Percentiles rank a stretch among this genome's conserved stretches.
Conservation (phyloP, 2,329 filamentous ascomycete genomes). For the Scortechinia acanthostroma region DNA sequence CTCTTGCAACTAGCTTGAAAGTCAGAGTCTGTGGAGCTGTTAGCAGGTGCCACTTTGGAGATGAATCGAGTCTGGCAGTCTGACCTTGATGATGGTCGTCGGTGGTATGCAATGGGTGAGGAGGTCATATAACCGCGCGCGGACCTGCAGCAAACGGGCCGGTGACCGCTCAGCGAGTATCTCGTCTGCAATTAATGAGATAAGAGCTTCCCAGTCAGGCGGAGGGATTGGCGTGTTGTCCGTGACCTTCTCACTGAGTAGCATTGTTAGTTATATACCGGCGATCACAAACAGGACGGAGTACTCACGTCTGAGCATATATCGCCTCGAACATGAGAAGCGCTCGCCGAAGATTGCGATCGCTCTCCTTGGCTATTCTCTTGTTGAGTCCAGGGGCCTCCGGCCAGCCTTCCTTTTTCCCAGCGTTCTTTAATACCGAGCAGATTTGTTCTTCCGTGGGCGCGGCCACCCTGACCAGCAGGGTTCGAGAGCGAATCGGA, state of each 20-base stretch:
- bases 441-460: slow-evolving; percentile 82
- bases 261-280: slow-evolving; percentile 10
- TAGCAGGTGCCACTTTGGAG: neutral
- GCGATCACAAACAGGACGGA: neutral
- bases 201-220: slow-evolving; percentile 92
- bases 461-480: slow-evolving; percentile 85
- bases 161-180: slow-evolving; percentile 93
- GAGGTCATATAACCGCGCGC: slow-evolving; percentile 92
- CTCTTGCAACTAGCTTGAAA: slow-evolving; percentile 80
- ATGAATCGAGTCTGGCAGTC: neutral
- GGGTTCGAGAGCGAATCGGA: slow-evolving; percentile 85
- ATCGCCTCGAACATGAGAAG: slow-evolving; percentile 96
- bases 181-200: slow-evolving; percentile 81
- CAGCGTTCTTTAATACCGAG: slow-evolving; percentile 60
- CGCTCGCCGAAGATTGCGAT: slow-evolving; percentile 80
- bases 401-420: slow-evolving; percentile 79
- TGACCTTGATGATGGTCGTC: slow-evolving; percentile 76
- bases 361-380: slow-evolving; percentile 83
- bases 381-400: slow-evolving; percentile 68
- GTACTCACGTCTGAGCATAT: slow-evolving; percentile 86
- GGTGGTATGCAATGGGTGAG: slow-evolving; percentile 95
- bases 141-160: slow-evolving; percentile 76
- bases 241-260: slow-evolving; percentile 73
- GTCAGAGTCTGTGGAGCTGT: slow-evolving; percentile 55
- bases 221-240: slow-evolving; percentile 85